Base-by-base conservation (phyloP, 441 rosid genomes). In the Croton setiger region DNA sequence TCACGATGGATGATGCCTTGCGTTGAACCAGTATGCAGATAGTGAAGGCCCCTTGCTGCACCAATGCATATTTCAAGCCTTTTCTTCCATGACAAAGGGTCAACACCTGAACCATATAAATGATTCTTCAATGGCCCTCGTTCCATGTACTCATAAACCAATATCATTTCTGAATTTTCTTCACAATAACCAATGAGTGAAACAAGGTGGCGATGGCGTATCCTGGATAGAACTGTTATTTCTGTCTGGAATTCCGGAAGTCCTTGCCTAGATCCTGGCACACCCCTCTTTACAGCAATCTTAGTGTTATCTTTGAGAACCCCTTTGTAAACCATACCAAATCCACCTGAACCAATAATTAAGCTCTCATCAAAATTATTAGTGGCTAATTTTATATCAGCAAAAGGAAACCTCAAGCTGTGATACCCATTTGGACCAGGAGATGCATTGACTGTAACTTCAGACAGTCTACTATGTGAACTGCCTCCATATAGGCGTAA, bases 1-100 rank as follows among this genome's bases (percentile, higher is more conserved):
- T 92, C 98, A 1, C 98, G 93, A 73, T 92, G 98, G 68, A 92
- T 92, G 80, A 92, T 84, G 7, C 98, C 98, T 75, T 86, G 96
- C 0, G 89, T 84, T 65, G 96, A 92, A 70, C 98, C 98, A 0
- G 98, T 92, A 70, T 92, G 98, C 53, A 92, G 93, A 75, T 92
- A 92, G 79, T 92, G 96, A 65, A 92, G 83, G 18, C 98, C 98
- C 76, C 98, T 86, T 0, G 96, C 98, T 12, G 98, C 90, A 49
- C 92, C 95, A 59, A 92, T 88, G 75, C 98, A 90, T 36, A 92
- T 85, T 62, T 87, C 88, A 54, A 92, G 95, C 75, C 96, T 82
- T 62, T 85, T 90, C 79, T 92, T 92, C 98, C 98, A 92, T 5
- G 96, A 75, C 64, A 92, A 64, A 51, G 89, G 87, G 4, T 81